These are phyloP conservation scores for Colletotrichum sp. DNA, from an alignment of 2,329 filamentous ascomycete genomes.

Conservation along the genomic window DNA sequence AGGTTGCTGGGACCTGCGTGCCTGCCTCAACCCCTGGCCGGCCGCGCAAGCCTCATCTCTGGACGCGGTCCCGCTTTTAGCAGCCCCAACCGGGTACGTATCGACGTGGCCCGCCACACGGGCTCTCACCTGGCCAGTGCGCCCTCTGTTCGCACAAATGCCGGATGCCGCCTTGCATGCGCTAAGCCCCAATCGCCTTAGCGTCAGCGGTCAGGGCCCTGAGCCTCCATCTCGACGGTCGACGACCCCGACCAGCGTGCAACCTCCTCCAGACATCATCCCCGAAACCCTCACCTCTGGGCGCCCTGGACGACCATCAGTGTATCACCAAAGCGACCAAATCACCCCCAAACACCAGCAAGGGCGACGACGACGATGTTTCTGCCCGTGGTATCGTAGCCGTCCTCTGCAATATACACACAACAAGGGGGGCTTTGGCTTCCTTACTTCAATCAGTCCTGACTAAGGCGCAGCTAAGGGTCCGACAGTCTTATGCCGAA, in stretches of 20 bases:
- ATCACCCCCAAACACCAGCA: background rate
- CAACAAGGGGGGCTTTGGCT: background rate
- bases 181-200: background rate
- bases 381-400: background rate
- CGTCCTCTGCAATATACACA: background rate
- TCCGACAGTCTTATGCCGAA: background rate
- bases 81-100: background rate
- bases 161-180: background rate
- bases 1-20: background rate
- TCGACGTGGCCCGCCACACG: background rate
- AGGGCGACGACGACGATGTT: background rate
- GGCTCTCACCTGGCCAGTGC: background rate
- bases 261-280: background rate
- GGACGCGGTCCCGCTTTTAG: background rate
- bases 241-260: background rate
- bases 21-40: background rate
- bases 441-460: background rate
- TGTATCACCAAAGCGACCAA: background rate
- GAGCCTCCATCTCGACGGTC: slow-evolving; percentile 10
- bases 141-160: background rate
- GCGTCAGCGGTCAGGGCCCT: background rate
- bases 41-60: slow-evolving; percentile 17
- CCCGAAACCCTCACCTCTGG: background rate
- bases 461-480: background rate
- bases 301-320: background rate